A percentile compares a stretch with the other conserved stretches of the same genome.
Evolutionary conservation across 1,284 basidiomycete genomes (phyloP).

Genomic region (Leccinum huronense): DNA sequence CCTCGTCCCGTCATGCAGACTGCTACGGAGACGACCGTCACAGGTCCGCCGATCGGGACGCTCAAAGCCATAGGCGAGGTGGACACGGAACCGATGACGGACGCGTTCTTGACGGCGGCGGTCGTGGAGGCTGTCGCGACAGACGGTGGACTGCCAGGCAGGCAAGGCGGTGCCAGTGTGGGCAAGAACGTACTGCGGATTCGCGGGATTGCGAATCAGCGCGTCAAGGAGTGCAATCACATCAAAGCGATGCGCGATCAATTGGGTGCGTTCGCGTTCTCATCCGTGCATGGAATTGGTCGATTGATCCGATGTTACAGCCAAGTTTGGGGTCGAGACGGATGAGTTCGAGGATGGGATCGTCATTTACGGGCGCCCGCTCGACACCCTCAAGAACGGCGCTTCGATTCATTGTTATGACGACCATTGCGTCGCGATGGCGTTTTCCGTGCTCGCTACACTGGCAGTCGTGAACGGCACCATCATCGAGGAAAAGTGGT

Average conservation of each 20-base stretch:
- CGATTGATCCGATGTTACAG: constrained; percentile 40
- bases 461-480: constrained; percentile 62
- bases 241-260: constrained; percentile 97
- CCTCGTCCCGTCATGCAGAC: constrained; percentile 88
- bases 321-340: constrained; percentile 93
- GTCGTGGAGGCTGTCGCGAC: constrained; percentile 89
- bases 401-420: constrained; percentile 93
- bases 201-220: constrained; percentile 95
- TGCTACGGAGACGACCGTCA: constrained; percentile 86
- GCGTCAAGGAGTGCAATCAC: constrained; percentile 98
- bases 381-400: constrained; percentile 60
- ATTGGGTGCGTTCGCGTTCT: constrained; percentile 54
- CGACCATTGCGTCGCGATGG: constrained; percentile 99
- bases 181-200: constrained; percentile 70
- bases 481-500: constrained; percentile 92
- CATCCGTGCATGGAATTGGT: too few relatives aligned
- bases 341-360: constrained; percentile 93
- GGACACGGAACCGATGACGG: constrained; percentile 99
- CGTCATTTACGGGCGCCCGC: constrained; percentile 80
- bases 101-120: constrained; percentile 95
- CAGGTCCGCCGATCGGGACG: constrained; percentile 83
- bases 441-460: constrained; percentile 86
- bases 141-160: constrained; percentile 33
- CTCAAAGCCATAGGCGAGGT: constrained; percentile 65
- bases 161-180: constrained; percentile 19